A percentile compares a stretch with the other conserved stretches of the same genome.
Evolutionary conservation across 2,329 filamentous ascomycete species (phyloP).

Genomic region (Sphaerulina vaccinii): DNA sequence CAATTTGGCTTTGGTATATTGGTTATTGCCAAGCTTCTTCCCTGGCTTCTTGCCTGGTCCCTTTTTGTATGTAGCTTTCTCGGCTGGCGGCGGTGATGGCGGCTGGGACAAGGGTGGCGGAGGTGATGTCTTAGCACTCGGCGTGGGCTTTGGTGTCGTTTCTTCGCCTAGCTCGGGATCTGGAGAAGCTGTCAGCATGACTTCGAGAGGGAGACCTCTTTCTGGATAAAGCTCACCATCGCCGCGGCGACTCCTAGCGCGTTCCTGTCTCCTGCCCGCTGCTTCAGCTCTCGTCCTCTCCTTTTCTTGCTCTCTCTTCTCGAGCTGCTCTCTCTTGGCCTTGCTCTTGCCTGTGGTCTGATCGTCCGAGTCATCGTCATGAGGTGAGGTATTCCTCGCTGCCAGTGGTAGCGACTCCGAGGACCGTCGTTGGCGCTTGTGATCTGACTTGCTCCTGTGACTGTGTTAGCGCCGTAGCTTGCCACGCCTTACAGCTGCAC

Average conservation of each 20-base stretch:
- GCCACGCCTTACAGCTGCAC: background rate
- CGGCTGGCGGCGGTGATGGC: conserved; percentile 37
- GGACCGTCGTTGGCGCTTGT: conserved; percentile 80
- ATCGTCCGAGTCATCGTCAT: conserved; percentile 70
- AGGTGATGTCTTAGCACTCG: conserved; percentile 39
- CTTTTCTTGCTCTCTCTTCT: conserved; percentile 63
- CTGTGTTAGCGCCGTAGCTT: conserved; percentile 19
- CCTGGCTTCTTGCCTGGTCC: conserved; percentile 53
- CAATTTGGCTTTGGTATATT: conserved; percentile 66
- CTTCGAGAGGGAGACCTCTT: background rate
- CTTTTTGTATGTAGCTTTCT: conserved; percentile 59
- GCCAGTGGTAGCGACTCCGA: conserved; percentile 64
- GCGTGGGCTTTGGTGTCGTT: conserved; percentile 55
- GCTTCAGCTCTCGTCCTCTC: conserved; percentile 73
- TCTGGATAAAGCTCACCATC: conserved; percentile 61
- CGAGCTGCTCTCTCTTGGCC: conserved; percentile 54
- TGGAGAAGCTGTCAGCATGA: conserved; percentile 10
- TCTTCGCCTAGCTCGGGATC: conserved; percentile 61
- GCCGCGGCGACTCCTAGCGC: conserved; percentile 74
- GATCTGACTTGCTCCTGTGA: conserved; percentile 64
- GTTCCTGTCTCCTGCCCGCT: conserved; percentile 75
- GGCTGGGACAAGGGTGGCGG: conserved; percentile 46
- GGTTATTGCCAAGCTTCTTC: conserved; percentile 70
- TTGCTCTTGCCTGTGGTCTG: conserved; percentile 43
- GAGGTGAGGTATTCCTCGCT: conserved; percentile 44